phyloP scores from a whole-genome alignment of 441 rosid genomes.

The Populus tomentosa region DNA sequence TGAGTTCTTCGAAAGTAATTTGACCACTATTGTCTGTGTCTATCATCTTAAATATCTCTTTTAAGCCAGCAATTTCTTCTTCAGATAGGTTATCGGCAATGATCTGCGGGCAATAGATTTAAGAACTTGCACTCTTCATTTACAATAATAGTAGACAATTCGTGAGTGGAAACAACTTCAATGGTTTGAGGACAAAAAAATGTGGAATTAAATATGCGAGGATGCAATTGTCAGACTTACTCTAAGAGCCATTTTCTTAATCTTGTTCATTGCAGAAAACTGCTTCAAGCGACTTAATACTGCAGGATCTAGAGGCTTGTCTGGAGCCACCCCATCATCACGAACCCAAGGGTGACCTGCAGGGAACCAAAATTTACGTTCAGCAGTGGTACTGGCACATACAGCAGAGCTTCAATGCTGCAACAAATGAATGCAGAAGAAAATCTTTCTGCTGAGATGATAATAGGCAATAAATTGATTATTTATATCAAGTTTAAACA shows the following conservation, averaged over 20 bases:
- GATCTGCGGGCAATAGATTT: constrained; percentile 35
- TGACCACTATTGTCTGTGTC: constrained; percentile 89
- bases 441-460: background rate
- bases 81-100: constrained; percentile 89
- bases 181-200: background rate
- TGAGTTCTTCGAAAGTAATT: constrained; percentile 89
- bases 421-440: background rate
- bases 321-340: constrained; percentile 79
- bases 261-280: constrained; percentile 95
- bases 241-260: constrained; percentile 92
- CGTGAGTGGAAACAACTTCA: background rate
- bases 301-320: constrained; percentile 93
- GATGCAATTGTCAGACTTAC: constrained; percentile 27
- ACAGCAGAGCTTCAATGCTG: background rate
- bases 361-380: background rate
- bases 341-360: constrained; percentile 97
- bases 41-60: constrained; percentile 91
- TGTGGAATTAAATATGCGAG: background rate
- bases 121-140: background rate
- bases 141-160: background rate
- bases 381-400: background rate
- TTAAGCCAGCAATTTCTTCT: constrained; percentile 91
- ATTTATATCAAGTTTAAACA: background rate
- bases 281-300: constrained; percentile 78
- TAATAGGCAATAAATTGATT: background rate